Percentiles rank a stretch among this genome's conserved stretches.
These are phyloP conservation scores for Ceratocystis destructans DNA, from an alignment of 2,329 filamentous ascomycete species.

Conservation along the genomic window DNA sequence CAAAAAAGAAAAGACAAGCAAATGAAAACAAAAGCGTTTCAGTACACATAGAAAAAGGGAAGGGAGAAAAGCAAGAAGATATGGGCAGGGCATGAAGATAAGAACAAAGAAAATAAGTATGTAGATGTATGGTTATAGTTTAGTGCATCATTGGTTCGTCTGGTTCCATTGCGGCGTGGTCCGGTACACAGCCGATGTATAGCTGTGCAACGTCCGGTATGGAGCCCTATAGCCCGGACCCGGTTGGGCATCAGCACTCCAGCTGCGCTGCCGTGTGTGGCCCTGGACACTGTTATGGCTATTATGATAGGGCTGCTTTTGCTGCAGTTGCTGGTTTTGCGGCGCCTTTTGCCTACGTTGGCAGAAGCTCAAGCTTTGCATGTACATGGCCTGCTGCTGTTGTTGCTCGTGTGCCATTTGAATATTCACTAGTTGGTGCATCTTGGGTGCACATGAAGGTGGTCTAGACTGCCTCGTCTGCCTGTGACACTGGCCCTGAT, in stretches of 20 bases:
- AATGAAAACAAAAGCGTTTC: constrained; percentile 4
- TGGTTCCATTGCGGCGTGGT: constrained; percentile 44
- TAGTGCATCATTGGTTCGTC: background rate
- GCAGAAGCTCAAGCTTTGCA: background rate
- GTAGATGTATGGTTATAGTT: background rate
- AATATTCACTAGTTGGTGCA: constrained; percentile 22
- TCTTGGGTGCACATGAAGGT: constrained; percentile 12
- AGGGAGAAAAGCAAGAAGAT: constrained; percentile 1
- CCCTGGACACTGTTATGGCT: background rate
- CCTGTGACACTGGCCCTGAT: constrained; percentile 6
- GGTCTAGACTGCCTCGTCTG: background rate
- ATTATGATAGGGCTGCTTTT: constrained; percentile 7
- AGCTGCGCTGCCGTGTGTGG: constrained; percentile 30
- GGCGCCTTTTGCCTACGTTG: constrained; percentile 18
- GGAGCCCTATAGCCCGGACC: constrained; percentile 24
- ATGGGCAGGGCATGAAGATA: constrained; percentile 7
- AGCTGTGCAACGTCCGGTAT: constrained; percentile 43
- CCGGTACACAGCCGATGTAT: constrained; percentile 44
- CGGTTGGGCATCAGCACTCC: constrained; percentile 24
- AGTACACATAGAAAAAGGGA: constrained; percentile 2
- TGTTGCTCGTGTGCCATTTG: background rate
- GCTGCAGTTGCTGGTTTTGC: background rate
- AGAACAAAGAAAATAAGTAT: constrained; percentile 11
- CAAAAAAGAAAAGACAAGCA: background rate
- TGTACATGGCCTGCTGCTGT: constrained; percentile 17